Evolutionary conservation across 306 rosid genomes (phyloP).

Genomic region (Fragaria vesca): DNA sequence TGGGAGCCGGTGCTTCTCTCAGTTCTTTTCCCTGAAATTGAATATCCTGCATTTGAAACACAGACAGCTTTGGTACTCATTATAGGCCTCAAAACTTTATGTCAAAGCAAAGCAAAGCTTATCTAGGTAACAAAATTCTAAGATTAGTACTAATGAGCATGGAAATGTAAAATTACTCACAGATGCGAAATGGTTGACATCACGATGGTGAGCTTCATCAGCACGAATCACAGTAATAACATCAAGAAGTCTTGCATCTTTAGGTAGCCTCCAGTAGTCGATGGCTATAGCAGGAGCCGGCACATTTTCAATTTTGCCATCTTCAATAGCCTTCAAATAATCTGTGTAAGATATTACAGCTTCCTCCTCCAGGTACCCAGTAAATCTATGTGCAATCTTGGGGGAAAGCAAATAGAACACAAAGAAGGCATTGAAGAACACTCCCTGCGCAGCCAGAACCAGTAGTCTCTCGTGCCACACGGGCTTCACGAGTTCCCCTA

Average conservation of each 20-base stretch:
- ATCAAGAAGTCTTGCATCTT: constrained; percentile 62
- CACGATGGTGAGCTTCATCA: constrained; percentile 83
- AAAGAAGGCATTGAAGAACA: constrained; percentile 72
- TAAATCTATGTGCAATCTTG: constrained; percentile 63
- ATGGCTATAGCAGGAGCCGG: constrained; percentile 86
- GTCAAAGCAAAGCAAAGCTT: background rate
- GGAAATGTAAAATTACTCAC: constrained; percentile 40
- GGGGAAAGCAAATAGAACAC: constrained; percentile 59
- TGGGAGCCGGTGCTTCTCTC: constrained; percentile 76
- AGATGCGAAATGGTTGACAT: constrained; percentile 83
- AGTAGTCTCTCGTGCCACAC: constrained; percentile 70
- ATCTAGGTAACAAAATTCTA: background rate
- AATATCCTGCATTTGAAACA: constrained; percentile 54
- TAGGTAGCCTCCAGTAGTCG: constrained; percentile 80
- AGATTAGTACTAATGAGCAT: background rate
- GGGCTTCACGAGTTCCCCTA: constrained; percentile 71
- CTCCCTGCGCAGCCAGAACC: constrained; percentile 71
- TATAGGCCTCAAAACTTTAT: background rate
- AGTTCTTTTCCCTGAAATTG: constrained; percentile 68
- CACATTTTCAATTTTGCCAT: constrained; percentile 62
- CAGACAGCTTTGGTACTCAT: background rate
- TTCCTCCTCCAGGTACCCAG: constrained; percentile 77
- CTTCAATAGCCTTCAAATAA: constrained; percentile 48
- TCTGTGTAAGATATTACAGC: constrained; percentile 62
- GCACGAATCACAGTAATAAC: constrained; percentile 71